Evolutionary conservation across 331 rosid genomes (phyloP).

Genomic region (Ulmus americana): DNA sequence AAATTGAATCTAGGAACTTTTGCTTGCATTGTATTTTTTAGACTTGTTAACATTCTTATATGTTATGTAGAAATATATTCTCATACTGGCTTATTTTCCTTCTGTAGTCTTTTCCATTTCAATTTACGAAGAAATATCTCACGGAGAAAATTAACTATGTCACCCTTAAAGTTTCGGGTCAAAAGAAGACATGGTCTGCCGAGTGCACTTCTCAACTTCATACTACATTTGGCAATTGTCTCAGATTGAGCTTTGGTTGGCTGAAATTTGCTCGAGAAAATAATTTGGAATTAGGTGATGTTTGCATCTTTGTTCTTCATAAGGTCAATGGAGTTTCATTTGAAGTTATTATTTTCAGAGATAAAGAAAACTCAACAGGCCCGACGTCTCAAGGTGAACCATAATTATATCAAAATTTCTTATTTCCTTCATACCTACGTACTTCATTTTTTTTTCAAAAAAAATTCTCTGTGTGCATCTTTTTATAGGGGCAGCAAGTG

Average conservation of each 20-base stretch:
- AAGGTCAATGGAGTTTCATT: neutral
- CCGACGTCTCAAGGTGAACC: conserved; percentile 1
- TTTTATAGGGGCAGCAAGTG: no score
- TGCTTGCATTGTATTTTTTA: no score
- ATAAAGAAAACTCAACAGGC: neutral
- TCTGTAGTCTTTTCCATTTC: conserved; percentile 5
- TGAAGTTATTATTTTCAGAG: neutral
- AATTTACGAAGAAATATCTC: conserved; percentile 11
- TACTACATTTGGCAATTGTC: no score
- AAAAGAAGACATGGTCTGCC: conserved; percentile 21
- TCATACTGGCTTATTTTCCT: no score
- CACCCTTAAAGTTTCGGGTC: neutral
- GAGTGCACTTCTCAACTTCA: neutral
- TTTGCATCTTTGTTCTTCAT: neutral
- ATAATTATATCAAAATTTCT: neutral
- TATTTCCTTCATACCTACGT: neutral
- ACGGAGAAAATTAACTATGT: neutral
- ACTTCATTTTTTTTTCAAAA: neutral
- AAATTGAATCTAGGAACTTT: no score
- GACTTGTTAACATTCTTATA: no score
- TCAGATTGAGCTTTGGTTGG: conserved; percentile 25
- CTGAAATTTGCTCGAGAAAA: conserved; percentile 19
- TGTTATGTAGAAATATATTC: no score
- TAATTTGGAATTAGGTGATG: conserved; percentile 7
- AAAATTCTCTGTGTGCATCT: neutral